Evolutionary conservation across 371 early-diverging fungal genomes (phyloP), one percentile per base, ranked within the genome.

Genomic region (Dinochytrium kinnereticum): DNA sequence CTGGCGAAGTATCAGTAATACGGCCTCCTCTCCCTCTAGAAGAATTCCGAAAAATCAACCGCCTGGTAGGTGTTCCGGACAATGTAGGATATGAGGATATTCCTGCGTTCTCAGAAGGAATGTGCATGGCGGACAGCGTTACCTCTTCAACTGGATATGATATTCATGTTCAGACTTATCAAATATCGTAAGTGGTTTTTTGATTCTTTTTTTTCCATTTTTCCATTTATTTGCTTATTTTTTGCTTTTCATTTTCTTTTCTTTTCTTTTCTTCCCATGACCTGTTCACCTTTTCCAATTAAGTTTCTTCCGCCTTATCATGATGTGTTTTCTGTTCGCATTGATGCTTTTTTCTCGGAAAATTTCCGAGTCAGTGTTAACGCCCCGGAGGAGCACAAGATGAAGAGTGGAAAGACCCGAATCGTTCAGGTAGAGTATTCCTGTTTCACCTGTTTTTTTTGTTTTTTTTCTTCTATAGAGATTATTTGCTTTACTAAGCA

Each of bases 51-150:
- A 68, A 3, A 26, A 81, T n/a, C 73, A 72, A 26, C 19, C 34
- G 28, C 24, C 74, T 10, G 83, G 83, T 44, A 50, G 68, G 26
- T 61, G 51, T 38, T 51, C 64, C 59, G 51, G 70, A 38, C 83
- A 79, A 30, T 30, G 70, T 13, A 17, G 50, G 1, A 38, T 59
- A 2, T 38, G 34, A 53, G 44, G 61, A 61, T 24, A 28, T 61
- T 7, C 61, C 61, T 13, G 61, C 61, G 7, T 61, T 61, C 34
- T 61, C 36, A 17, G 37, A 28, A 15, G 36, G 19, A 7, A 61
- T 61, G 3, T 61, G 61, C 37, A 3, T 34, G 5, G 36, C 28
- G 24, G 26, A 61, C 28, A 61, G 7, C 57, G 68, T 24, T 30
- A 24, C 24, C 7, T 34, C 26, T 7, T 40, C 38, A 15, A 30